These are phyloP conservation scores for Hymenoscyphus fructigenus DNA, from an alignment of 2,329 filamentous ascomycete species.

Conservation along the genomic window DNA sequence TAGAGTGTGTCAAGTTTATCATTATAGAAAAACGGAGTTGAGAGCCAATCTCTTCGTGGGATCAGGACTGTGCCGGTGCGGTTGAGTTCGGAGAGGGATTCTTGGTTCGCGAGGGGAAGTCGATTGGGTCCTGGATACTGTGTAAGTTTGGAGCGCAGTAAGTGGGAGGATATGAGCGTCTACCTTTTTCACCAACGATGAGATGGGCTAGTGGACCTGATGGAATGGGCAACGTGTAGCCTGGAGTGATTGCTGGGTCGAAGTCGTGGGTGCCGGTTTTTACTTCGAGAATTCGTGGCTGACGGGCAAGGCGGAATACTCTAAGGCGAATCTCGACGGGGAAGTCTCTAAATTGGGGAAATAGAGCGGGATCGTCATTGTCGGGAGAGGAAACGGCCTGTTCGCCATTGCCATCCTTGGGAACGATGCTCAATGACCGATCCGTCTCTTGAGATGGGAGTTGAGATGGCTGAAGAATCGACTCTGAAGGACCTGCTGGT, in stretches of 20 bases:
- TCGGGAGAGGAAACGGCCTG: neutral
- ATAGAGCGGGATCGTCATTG: neutral
- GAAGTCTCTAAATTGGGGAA: neutral
- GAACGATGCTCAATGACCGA: too few relatives aligned
- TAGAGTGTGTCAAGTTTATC: neutral
- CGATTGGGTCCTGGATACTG: neutral
- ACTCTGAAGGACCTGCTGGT: too few relatives aligned
- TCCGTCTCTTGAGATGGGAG: too few relatives aligned
- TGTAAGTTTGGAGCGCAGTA: neutral
- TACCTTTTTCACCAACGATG: neutral
- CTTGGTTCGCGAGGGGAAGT: neutral
- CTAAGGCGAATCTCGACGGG: neutral
- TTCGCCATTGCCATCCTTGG: neutral
- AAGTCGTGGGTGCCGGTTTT: neutral
- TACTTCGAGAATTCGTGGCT: neutral
- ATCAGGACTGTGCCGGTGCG: neutral
- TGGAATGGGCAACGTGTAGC: too few relatives aligned
- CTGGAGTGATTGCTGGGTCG: too few relatives aligned
- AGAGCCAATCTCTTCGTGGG: neutral
- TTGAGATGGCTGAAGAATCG: too few relatives aligned
- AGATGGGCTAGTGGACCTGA: neutral
- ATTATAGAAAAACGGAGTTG: neutral
- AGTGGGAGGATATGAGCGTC: neutral
- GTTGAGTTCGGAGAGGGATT: neutral
- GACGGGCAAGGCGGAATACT: neutral